These are phyloP conservation scores for Fomitopsis betulina DNA, from an alignment of 1,284 basidiomycete genomes.

Conservation along the genomic window DNA sequence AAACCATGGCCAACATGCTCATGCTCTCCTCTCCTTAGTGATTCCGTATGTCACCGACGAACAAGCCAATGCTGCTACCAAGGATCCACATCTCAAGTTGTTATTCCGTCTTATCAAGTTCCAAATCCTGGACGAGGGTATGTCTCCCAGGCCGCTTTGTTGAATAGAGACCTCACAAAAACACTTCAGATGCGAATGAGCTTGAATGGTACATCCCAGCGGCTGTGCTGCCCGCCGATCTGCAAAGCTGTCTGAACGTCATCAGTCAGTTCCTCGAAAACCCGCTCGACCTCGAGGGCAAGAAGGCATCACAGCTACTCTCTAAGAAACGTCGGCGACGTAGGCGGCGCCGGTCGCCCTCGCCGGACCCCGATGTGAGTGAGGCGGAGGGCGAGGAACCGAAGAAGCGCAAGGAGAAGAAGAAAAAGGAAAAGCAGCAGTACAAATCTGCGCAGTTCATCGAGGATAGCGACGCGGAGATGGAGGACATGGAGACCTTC, in stretches of 20 bases:
- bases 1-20: background rate
- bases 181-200: constrained; percentile 53
- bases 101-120: constrained; percentile 74
- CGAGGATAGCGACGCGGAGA: constrained; percentile 82
- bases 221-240: constrained; percentile 54
- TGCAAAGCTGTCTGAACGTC: constrained; percentile 61
- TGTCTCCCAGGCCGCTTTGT: background rate
- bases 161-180: background rate
- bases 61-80: constrained; percentile 70
- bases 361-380: constrained; percentile 38
- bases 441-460: constrained; percentile 92
- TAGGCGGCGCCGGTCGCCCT: constrained; percentile 42
- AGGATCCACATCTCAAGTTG: constrained; percentile 76
- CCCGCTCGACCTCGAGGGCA: constrained; percentile 73
- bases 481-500: constrained; percentile 73
- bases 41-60: constrained; percentile 73
- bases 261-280: constrained; percentile 74
- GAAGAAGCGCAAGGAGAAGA: constrained; percentile 40
- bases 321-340: constrained; percentile 53
- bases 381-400: constrained; percentile 36
- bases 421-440: constrained; percentile 46
- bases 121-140: constrained; percentile 58
- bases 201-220: constrained; percentile 80
- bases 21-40: constrained; percentile 36
- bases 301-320: constrained; percentile 63